Base-by-base conservation (phyloP, 2,329 filamentous ascomycete genomes). In the Scopulariopsis brevicaulis region DNA sequence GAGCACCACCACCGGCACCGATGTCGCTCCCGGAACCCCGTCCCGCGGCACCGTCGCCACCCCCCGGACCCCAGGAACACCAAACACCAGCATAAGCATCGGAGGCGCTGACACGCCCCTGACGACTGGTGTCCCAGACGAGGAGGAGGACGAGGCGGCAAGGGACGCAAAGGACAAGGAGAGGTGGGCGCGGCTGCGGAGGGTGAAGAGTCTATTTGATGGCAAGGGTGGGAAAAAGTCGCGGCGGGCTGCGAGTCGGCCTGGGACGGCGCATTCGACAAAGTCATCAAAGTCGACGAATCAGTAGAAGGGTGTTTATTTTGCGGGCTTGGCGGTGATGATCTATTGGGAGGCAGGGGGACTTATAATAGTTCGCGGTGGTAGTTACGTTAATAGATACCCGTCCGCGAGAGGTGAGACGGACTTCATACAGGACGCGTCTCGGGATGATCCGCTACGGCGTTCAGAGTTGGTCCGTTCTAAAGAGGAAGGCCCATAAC, bases 151-250 rank as follows among this genome's bases (percentile, higher is more conserved):
- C 22, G 74, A 78, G 53, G 73, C 71, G 46, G 69, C 69, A 0
- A 72, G 77, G 28, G 75, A 77, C 53, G 77, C 73, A 52, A 86
- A 86, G 66, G 86, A 90, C 60, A 87, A 87, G 68, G 84, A 87
- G 69, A 77, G 86, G 62, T 89, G 86, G 86, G 81, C 84, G n/a
- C 79, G 84, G 63, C 71, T 90, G 62, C 79, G 84, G 64, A 80
- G 82, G 59, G 85, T 90, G 59, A 87, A 87, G 75, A 88, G 85
- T 65, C 70, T 88, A 53, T 84, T 90, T 65, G 84, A 87, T 61
- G 77, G 81, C 6, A 89, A 87, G 68, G 78, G 77, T 1, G 73
- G 76, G 10, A 83, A 76, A 67, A 85, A 79, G 66, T 68, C 77
- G 56, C 73, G 70, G 58, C 70, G 71, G 40, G 69, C 73, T 4